Evolutionary conservation across 2,329 filamentous ascomycete species (phyloP).

Genomic region (Colletotrichum theobromicola): DNA sequence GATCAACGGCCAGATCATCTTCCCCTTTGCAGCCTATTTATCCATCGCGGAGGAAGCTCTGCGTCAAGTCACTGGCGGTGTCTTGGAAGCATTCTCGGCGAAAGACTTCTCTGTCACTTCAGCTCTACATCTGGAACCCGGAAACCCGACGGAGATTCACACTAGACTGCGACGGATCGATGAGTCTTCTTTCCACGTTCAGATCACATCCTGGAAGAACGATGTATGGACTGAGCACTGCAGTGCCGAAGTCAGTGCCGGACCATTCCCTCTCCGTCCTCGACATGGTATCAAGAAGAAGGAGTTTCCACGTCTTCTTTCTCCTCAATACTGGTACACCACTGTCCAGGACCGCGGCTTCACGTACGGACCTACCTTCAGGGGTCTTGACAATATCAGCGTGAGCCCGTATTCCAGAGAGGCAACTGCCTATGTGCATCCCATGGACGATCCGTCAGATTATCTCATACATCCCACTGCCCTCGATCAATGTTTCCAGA

Average conservation of each 20-base stretch:
- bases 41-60: background rate
- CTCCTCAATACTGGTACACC: constrained; percentile 27
- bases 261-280: background rate
- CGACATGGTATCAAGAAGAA: constrained; percentile 22
- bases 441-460: background rate
- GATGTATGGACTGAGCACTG: constrained; percentile 32
- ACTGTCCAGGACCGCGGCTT: constrained; percentile 29
- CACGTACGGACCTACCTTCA: constrained; percentile 35
- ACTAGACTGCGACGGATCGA: constrained; percentile 32
- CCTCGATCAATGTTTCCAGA: constrained; percentile 39
- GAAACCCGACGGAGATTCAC: constrained; percentile 31
- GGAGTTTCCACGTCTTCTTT: background rate
- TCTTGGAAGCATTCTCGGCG: constrained; percentile 26
- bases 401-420: constrained; percentile 19
- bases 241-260: constrained; percentile 23
- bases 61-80: background rate
- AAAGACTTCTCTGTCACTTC: constrained; percentile 30
- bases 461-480: constrained; percentile 43
- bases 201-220: constrained; percentile 30
- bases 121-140: constrained; percentile 34
- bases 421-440: constrained; percentile 22
- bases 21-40: background rate
- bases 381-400: constrained; percentile 27
- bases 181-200: constrained; percentile 36
- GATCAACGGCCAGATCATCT: background rate